Percentiles rank a stretch among this genome's conserved stretches.
These are phyloP conservation scores for Nothophaeocryptopus gaeumannii DNA, from an alignment of 2,329 filamentous ascomycete species.

Conservation along the genomic window DNA sequence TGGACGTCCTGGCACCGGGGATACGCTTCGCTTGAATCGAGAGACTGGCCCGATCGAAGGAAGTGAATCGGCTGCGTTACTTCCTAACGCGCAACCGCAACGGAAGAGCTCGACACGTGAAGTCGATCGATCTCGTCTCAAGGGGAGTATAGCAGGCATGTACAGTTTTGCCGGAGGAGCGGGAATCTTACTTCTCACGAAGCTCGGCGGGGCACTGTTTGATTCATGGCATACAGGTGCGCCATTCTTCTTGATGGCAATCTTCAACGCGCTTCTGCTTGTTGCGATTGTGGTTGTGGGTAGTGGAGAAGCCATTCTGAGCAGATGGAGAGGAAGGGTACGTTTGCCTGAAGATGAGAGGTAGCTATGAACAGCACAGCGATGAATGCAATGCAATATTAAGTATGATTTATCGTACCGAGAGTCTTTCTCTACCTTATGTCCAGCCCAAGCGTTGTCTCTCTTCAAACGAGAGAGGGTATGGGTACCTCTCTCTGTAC, in stretches of 20 bases:
- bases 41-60: no score
- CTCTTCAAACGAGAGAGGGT: no score
- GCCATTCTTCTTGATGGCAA: constrained; percentile 92
- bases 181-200: constrained; percentile 87
- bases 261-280: constrained; percentile 75
- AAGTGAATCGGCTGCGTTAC: constrained; percentile 28
- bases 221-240: constrained; percentile 70
- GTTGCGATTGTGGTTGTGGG: constrained; percentile 37
- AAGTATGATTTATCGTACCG: no score
- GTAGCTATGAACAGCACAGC: no score
- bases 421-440: no score
- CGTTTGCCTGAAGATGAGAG: no score
- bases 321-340: neutral
- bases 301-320: constrained; percentile 18
- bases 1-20: constrained; percentile 8
- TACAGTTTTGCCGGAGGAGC: constrained; percentile 89
- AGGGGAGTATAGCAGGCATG: constrained; percentile 90
- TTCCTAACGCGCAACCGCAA: constrained; percentile 12
- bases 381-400: no score
- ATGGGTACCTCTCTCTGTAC: no score
- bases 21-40: neutral
- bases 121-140: constrained; percentile 56
- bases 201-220: constrained; percentile 82
- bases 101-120: neutral
- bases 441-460: no score